Percentiles rank a stretch among this genome's conserved stretches.
These are phyloP conservation scores for Noccaea caerulescens DNA, from an alignment of 345 rosid genomes.

Conservation along the genomic window DNA sequence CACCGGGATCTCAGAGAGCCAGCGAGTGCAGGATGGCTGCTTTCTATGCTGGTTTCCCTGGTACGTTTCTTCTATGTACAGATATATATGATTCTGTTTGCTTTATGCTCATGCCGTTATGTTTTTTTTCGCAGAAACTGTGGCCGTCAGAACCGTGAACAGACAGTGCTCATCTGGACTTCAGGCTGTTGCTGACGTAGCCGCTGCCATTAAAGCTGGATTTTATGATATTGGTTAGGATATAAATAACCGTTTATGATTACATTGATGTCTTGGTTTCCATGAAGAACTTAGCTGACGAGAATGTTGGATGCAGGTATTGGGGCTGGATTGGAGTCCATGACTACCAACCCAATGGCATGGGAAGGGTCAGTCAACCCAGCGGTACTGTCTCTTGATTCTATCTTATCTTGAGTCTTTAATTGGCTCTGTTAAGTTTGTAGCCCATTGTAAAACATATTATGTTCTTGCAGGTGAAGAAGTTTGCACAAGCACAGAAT, in stretches of 20 bases:
- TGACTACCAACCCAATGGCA: constrained; percentile 89
- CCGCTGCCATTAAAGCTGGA: constrained; percentile 97
- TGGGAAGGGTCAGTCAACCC: constrained; percentile 96
- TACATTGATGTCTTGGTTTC: background rate
- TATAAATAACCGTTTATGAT: background rate
- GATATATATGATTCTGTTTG: background rate
- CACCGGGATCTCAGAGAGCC: constrained; percentile 96
- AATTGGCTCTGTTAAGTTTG: constrained; percentile 2
- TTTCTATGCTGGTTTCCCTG: constrained; percentile 99
- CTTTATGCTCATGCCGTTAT: constrained; percentile 22
- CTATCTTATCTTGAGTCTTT: constrained; percentile 6
- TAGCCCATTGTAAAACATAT: constrained; percentile 1
- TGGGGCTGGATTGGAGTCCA: constrained; percentile 97
- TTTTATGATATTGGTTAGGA: constrained; percentile 89
- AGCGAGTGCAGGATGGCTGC: constrained; percentile 99
- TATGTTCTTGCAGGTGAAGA: constrained; percentile 60
- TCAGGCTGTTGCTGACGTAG: constrained; percentile 99
- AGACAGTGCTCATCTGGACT: constrained; percentile 99
- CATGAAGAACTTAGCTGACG: constrained; percentile 14
- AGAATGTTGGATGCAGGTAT: constrained; percentile 57
- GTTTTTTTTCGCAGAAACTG: constrained; percentile 63
- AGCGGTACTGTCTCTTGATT: constrained; percentile 53
- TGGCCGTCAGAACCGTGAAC: constrained; percentile 91
- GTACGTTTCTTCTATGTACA: constrained; percentile 42
- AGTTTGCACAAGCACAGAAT: constrained; percentile 76